Conservation (phyloP, 2,329 filamentous ascomycete species). For the Aureobasidium sp. region DNA sequence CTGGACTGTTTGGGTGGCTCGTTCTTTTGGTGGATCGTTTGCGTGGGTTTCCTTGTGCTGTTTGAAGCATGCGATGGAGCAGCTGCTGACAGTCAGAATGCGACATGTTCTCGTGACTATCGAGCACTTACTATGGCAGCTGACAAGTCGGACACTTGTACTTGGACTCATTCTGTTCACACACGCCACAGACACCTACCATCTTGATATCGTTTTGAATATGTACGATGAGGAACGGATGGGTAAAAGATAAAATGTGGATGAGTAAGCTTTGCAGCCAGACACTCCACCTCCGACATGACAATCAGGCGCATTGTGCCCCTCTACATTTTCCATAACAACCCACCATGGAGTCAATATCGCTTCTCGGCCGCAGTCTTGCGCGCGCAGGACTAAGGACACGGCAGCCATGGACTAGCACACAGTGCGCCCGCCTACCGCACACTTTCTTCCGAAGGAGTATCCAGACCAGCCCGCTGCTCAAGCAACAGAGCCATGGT, state of each 20-base stretch:
- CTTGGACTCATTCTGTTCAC: constrained; percentile 34
- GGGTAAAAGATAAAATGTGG: background rate
- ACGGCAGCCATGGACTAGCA: constrained; percentile 29
- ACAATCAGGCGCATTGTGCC: constrained; percentile 2
- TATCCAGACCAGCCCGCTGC: constrained; percentile 25
- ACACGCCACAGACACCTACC: constrained; percentile 34
- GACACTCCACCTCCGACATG: constrained; percentile 14
- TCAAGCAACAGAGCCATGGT: constrained; percentile 23
- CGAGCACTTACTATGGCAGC: constrained; percentile 33
- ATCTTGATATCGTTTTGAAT: constrained; percentile 16
- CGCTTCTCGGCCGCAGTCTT: background rate
- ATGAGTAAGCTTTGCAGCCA: constrained; percentile 15
- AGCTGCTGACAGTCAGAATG: constrained; percentile 18
- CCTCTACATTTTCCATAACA: background rate
- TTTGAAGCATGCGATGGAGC: constrained; percentile 32
- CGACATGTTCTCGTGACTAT: background rate
- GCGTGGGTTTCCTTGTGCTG: constrained; percentile 26
- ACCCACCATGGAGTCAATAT: constrained; percentile 16
- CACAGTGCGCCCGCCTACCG: constrained; percentile 26
- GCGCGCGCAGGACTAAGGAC: constrained; percentile 8
- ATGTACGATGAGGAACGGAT: background rate
- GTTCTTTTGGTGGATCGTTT: constrained; percentile 9
- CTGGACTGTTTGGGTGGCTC: background rate
- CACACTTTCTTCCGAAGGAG: constrained; percentile 18
- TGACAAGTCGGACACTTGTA: constrained; percentile 43